Evolutionary conservation across 2,329 filamentous ascomycete genomes (phyloP), one percentile per base, ranked within the genome.

Genomic region (Cytospora piceae): DNA sequence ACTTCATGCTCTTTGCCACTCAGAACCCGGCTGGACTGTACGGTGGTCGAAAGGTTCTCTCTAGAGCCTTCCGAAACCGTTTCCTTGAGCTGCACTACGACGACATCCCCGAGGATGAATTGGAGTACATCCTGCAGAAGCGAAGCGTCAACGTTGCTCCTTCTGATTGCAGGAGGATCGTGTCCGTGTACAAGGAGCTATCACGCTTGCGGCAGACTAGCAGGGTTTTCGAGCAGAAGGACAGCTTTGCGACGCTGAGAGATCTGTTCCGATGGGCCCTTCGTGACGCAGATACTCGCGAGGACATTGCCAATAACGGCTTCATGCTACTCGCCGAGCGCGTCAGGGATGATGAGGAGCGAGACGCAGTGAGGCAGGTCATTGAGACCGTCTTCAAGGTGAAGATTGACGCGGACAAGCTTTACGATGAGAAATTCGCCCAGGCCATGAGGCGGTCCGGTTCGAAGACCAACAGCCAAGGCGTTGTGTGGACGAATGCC

Each of bases 11-110:
- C 0, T 99, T 99, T 73, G 95, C 95, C 1, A 99, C 95, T 0
- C 95, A 99, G 74, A 99, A 99, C 71, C 95, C 95, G 0, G 91
- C 96, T 27, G 95, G 95, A 42, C 80, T 99, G 0, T 99, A 99
- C 72, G 96, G 96, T 66, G 95, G 95, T 20, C 87, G 95, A 71
- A 99, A 99, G 74, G 88, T 92, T 0, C 82, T 99, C 9, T 98
- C 95, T 1, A 87, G 96, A 52, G 95, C 95, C 1, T 99, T 99
- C 78, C 88, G 96, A 63, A 99, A 99, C 76, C 87, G 95, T 73
- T 99, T 99, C 73, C 84, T 99, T 4, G 95, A 99, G 77, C 82
- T 99, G 5, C 95, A 99, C 76, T 98, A 97, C 72, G 95, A 98
- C 71, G 96, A 99, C 73, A 99, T 99, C 29, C 95, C 95, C 0